Conservation (phyloP, 345 rosid genomes). For the Murraya paniculata region DNA sequence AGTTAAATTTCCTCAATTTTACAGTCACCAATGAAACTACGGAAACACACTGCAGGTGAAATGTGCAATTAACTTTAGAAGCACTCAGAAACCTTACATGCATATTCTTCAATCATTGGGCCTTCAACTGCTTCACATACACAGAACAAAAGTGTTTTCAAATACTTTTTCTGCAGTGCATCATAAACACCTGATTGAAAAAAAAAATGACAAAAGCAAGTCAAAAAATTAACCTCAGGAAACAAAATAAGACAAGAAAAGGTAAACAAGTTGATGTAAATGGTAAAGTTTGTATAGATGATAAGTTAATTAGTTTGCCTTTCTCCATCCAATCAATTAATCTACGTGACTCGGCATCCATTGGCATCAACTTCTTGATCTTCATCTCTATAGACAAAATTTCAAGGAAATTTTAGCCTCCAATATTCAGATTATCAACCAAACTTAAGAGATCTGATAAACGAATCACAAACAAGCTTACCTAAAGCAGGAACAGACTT, state of each 20-base stretch:
- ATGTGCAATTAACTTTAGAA: neutral
- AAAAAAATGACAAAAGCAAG: constrained; percentile 3
- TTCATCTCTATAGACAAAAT: constrained; percentile 60
- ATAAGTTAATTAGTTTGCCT: constrained; percentile 40
- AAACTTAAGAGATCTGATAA: neutral
- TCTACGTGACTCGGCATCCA: constrained; percentile 92
- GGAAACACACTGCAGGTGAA: neutral
- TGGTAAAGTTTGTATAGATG: neutral
- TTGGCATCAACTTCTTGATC: constrained; percentile 97
- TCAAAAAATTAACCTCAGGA: neutral
- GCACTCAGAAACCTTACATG: constrained; percentile 49
- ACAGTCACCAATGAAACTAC: neutral
- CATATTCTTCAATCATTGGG: constrained; percentile 82
- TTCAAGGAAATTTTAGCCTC: neutral
- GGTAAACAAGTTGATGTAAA: neutral
- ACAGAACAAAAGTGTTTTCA: constrained; percentile 85
- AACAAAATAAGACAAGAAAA: neutral
- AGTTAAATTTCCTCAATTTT: neutral
- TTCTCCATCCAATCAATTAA: constrained; percentile 99
- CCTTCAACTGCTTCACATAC: constrained; percentile 77
- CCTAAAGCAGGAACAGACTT: constrained; percentile 97
- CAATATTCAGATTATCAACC: neutral
- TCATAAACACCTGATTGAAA: constrained; percentile 71
- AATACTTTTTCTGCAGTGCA: constrained; percentile 86
- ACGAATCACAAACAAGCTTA: constrained; percentile 17